Conservation (phyloP, 768 basidiomycete species). For the Auricularia cornea region DNA sequence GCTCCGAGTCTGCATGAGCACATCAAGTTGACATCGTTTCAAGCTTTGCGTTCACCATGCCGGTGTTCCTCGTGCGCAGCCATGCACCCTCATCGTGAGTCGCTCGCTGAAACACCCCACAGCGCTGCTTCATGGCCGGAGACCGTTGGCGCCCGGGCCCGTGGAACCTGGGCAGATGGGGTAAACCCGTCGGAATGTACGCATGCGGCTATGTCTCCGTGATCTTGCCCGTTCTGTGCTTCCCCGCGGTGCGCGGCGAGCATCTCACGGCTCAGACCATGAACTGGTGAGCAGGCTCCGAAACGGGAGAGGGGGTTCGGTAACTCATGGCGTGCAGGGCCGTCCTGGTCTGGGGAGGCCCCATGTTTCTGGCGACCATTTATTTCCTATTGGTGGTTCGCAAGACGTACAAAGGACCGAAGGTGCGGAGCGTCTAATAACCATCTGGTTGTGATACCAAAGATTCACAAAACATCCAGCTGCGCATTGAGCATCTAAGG, state of each 20-base stretch:
- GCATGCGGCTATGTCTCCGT: conserved; percentile 3
- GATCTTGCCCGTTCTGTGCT: conserved; percentile 8
- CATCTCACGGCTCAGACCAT: conserved; percentile 2
- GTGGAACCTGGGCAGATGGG: conserved; percentile 7
- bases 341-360: conserved; percentile 7
- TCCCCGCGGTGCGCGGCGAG: conserved; percentile 4
- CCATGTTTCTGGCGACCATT: conserved; percentile 5
- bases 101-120: neutral
- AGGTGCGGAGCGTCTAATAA: neutral
- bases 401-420: neutral
- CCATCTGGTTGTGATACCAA: too few relatives aligned
- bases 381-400: neutral
- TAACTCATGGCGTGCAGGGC: neutral
- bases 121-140: conserved; percentile 3
- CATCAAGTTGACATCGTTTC: too few relatives aligned
- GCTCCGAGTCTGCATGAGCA: neutral
- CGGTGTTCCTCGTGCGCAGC: neutral
- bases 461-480: neutral
- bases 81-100: too few relatives aligned
- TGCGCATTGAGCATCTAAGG: neutral
- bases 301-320: too few relatives aligned
- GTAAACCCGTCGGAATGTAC: conserved; percentile 3
- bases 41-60: neutral
- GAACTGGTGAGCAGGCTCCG: conserved; percentile 1
- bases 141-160: conserved; percentile 9